Conservation (phyloP, 176 grass and related monocot genomes). For the Cenchrus purpureus region DNA sequence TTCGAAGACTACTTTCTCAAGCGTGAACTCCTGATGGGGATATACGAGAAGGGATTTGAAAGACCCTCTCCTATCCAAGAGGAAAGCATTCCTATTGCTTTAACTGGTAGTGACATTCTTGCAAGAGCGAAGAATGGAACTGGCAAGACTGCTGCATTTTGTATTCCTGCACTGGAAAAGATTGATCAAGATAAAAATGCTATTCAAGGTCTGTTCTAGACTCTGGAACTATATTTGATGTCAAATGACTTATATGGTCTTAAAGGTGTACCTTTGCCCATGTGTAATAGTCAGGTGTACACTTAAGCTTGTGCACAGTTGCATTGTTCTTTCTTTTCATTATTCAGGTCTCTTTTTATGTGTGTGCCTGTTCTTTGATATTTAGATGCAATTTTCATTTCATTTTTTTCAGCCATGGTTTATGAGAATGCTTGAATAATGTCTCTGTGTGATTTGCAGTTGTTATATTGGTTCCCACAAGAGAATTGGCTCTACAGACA, state of each 20-base stretch:
- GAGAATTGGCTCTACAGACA: conserved; percentile 95
- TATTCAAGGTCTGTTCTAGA: conserved; percentile 78
- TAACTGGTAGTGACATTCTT: conserved; percentile 97
- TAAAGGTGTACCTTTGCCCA: neutral
- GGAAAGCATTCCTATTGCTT: conserved; percentile 97
- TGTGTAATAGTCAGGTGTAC: conserved; percentile 10
- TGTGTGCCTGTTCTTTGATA: conserved; percentile 1
- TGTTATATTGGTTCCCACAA: conserved; percentile 97
- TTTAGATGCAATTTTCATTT: neutral
- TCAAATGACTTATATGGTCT: neutral
- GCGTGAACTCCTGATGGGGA: conserved; percentile 96
- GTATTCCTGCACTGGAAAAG: conserved; percentile 96
- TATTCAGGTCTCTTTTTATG: neutral
- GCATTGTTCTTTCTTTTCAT: neutral
- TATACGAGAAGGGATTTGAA: conserved; percentile 97
- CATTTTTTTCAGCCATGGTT: neutral
- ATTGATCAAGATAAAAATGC: conserved; percentile 93
- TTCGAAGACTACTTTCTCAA: conserved; percentile 99
- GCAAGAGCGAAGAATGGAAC: conserved; percentile 99
- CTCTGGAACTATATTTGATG: conserved; percentile 9
- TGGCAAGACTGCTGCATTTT: conserved; percentile 94
- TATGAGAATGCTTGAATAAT: conserved; percentile 25
- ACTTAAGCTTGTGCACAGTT: neutral
- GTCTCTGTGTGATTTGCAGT: conserved; percentile 49
- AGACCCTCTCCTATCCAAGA: conserved; percentile 98